Evolutionary conservation across 805 yeast genomes (phyloP).

Genomic region (Metschnikowia dekortorum): DNA sequence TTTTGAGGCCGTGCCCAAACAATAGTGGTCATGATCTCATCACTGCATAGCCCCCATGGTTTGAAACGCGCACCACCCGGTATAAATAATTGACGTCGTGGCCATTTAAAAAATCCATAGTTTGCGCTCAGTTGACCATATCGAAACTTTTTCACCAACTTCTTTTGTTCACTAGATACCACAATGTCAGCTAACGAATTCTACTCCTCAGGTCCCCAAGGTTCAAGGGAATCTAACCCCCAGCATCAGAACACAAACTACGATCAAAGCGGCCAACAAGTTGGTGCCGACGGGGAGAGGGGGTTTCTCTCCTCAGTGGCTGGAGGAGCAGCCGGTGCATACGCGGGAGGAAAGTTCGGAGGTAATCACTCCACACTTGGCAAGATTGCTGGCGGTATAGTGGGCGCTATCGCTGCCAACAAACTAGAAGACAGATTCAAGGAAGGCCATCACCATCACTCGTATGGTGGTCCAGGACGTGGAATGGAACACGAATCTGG

Average conservation of each 20-base stretch:
- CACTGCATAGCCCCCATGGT: constrained; percentile 1
- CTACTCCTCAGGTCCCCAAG: constrained; percentile 40
- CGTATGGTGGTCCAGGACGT: constrained; percentile 6
- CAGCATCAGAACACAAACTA: constrained; percentile 11
- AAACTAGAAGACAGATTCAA: constrained; percentile 38
- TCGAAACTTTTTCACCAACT: neutral
- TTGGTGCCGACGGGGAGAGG: constrained; percentile 22
- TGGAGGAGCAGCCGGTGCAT: constrained; percentile 39
- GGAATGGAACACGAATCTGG: constrained; percentile 7
- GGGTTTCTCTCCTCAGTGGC: constrained; percentile 24
- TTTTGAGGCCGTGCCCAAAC: neutral
- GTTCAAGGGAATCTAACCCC: constrained; percentile 11
- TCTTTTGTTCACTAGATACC: neutral
- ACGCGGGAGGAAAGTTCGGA: constrained; percentile 23
- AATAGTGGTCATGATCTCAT: neutral
- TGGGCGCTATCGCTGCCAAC: constrained; percentile 53
- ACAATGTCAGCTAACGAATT: constrained; percentile 56
- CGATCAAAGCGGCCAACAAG: constrained; percentile 11
- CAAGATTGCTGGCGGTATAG: constrained; percentile 49
- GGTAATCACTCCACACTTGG: constrained; percentile 39
- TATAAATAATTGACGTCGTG: neutral
- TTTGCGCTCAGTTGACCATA: neutral
- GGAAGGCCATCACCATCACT: constrained; percentile 21
- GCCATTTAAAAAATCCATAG: neutral
- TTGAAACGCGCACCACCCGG: constrained; percentile 1